Percentiles rank a stretch among this genome's conserved stretches.
These are phyloP conservation scores for Pseudoturritis turrita DNA, from an alignment of 345 rosid genomes.

Conservation along the genomic window DNA sequence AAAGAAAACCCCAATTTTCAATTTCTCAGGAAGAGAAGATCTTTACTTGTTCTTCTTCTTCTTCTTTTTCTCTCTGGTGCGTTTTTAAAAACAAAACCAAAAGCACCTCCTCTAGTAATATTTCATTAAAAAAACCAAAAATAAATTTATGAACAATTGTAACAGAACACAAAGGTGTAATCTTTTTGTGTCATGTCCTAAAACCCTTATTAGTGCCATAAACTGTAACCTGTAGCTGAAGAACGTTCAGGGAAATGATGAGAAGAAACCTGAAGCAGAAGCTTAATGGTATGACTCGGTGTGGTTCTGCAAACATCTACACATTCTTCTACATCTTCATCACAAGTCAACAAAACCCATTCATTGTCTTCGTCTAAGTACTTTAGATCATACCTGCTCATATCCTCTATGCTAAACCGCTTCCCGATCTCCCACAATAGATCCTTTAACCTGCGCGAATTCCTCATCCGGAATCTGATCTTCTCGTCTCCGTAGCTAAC, in stretches of 20 bases:
- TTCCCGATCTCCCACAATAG: constrained; percentile 58
- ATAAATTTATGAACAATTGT: constrained; percentile 15
- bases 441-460: constrained; percentile 43
- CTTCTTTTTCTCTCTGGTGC: constrained; percentile 16
- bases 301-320: constrained; percentile 54
- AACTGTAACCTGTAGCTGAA: constrained; percentile 28
- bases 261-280: constrained; percentile 64
- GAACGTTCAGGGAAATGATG: constrained; percentile 40
- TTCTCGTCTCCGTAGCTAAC: constrained; percentile 60
- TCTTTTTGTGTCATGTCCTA: constrained; percentile 11
- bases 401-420: constrained; percentile 61
- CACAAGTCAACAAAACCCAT: constrained; percentile 86
- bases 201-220: constrained; percentile 22
- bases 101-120: constrained; percentile 12
- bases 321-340: constrained; percentile 88
- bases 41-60: constrained; percentile 16
- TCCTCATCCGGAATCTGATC: constrained; percentile 59
- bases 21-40: constrained; percentile 13
- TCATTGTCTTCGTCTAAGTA: constrained; percentile 94
- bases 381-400: constrained; percentile 59
- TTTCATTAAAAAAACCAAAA: neutral
- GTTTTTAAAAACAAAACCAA: constrained; percentile 4
- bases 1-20: neutral
- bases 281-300: constrained; percentile 51
- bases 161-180: constrained; percentile 11